These are phyloP conservation scores for Porogramme epimiltina DNA, from an alignment of 1,284 basidiomycete genomes.

Conservation along the genomic window DNA sequence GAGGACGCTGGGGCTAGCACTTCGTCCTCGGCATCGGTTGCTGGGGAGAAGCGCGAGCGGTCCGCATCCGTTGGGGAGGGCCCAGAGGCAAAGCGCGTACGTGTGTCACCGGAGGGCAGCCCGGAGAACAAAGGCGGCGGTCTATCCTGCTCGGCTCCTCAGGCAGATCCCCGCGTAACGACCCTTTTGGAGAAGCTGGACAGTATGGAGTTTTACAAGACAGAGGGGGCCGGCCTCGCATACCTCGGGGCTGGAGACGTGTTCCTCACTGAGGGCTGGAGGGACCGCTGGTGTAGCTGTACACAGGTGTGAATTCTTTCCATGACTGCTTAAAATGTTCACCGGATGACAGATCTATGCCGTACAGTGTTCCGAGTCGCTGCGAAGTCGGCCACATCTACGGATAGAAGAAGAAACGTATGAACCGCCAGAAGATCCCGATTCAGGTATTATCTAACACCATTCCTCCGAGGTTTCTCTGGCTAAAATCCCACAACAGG, in stretches of 20 bases:
- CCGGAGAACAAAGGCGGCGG: slow-evolving; percentile 19
- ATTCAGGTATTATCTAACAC: too few species aligned
- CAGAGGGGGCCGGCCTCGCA: not conserved
- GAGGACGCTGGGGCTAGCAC: not conserved
- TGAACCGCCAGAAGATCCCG: slow-evolving; percentile 80
- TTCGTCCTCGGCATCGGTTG: not conserved
- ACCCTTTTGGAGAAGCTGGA: slow-evolving; percentile 31
- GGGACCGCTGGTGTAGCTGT: slow-evolving; percentile 76
- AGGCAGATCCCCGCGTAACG: slow-evolving; percentile 29
- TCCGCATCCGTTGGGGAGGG: slow-evolving; percentile 38
- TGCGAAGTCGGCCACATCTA: slow-evolving; percentile 57
- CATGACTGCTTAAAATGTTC: not conserved
- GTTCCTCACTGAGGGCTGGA: slow-evolving; percentile 71
- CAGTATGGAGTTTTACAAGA: not conserved
- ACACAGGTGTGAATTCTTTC: slow-evolving; percentile 48
- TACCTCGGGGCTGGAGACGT: slow-evolving; percentile 60
- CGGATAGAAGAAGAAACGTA: slow-evolving; percentile 81
- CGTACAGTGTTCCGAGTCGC: slow-evolving; percentile 54
- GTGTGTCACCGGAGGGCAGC: slow-evolving; percentile 21
- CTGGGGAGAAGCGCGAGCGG: slow-evolving; percentile 52
- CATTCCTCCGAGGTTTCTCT: too few species aligned
- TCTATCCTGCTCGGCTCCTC: slow-evolving; percentile 53
- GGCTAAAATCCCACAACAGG: too few species aligned
- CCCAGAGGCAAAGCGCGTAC: slow-evolving; percentile 53
- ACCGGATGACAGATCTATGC: not conserved